Percentiles rank a stretch among this genome's conserved stretches.
These are phyloP conservation scores for Monosporozyma unispora DNA, from an alignment of 805 yeast species.

Conservation along the genomic window DNA sequence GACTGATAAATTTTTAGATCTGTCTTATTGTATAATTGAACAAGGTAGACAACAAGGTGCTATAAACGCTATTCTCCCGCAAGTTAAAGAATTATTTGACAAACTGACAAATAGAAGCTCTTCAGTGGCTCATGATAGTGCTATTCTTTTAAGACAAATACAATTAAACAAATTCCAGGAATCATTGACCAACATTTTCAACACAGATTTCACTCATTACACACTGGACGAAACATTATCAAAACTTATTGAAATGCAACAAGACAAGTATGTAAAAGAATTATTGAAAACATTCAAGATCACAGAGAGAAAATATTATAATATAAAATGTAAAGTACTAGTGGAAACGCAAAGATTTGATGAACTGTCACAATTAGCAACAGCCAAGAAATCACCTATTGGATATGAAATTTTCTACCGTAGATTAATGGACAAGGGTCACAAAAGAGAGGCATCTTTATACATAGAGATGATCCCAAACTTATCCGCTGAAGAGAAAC, in stretches of 20 bases:
- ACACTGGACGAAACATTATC: constrained; percentile 43
- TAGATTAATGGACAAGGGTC: constrained; percentile 45
- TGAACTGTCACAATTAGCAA: constrained; percentile 45
- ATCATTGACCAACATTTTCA: constrained; percentile 35
- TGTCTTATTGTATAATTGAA: constrained; percentile 35
- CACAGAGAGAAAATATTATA: constrained; percentile 47
- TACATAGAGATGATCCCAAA: constrained; percentile 48
- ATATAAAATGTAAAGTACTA: constrained; percentile 41
- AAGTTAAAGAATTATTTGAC: constrained; percentile 26
- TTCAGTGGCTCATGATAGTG: constrained; percentile 14
- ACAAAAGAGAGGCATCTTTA: constrained; percentile 47
- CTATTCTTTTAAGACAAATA: constrained; percentile 35
- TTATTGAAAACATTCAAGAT: constrained; percentile 47
- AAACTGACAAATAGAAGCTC: constrained; percentile 8
- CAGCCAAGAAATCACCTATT: constrained; percentile 52
- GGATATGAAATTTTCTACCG: constrained; percentile 60
- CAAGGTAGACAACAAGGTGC: constrained; percentile 29
- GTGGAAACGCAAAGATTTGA: constrained; percentile 44
- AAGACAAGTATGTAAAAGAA: constrained; percentile 39
- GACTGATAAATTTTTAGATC: constrained; percentile 46
- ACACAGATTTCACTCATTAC: constrained; percentile 32
- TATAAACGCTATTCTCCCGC: constrained; percentile 28
- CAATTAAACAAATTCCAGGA: constrained; percentile 38
- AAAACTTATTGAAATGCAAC: constrained; percentile 39
- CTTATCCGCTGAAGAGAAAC: constrained; percentile 37